Base-by-base conservation (phyloP, 257 asterid genomes). In the Avicennia marina region DNA sequence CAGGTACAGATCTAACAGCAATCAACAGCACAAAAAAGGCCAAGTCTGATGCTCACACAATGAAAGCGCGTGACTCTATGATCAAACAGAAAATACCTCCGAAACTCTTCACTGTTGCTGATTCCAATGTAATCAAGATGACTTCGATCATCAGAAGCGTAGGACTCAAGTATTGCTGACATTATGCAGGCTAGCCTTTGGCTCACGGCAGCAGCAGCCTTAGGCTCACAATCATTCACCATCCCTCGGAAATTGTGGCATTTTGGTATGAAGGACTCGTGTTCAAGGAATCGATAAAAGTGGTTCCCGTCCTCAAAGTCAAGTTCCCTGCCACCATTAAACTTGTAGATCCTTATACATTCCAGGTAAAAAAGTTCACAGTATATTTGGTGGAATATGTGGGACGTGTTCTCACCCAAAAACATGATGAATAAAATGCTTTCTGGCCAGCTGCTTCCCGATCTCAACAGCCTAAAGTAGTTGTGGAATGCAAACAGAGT, bases 21-120 rank as follows among this genome's bases (percentile, higher is more conserved):
- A n/a, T n/a, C n/a, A n/a, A n/a, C n/a, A n/a, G n/a, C n/a, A n/a
- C n/a, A n/a, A n/a, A n/a, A n/a, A n/a, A n/a, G n/a, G n/a, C n/a
- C n/a, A n/a, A 11, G 41, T 36, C 10, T 36, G 41, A 36, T 36
- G 6, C 10, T 8, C 34, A 29, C 8, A 8, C 34, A 29, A 29
- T 29, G 8, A 29, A 4, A 29, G 34, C n/a, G n/a, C n/a, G n/a
- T n/a, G n/a, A n/a, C n/a, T n/a, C n/a, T n/a, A n/a, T n/a, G n/a
- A n/a, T n/a, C n/a, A 7, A 26, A 22, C 20, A 21, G 31, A n/a
- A 41, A 18, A 18, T 62, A 91, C 94, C 98, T 85, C 26, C 97
- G 70, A 42, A 91, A 91, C 77, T 91, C 98, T 81, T 91, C 98
- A 13, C 96, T 88, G 53, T 88, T 83, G 84, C 94, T 83, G 73